Evolutionary conservation across 2,329 filamentous ascomycete species (phyloP).

Genomic region (Zarea fungicola): DNA sequence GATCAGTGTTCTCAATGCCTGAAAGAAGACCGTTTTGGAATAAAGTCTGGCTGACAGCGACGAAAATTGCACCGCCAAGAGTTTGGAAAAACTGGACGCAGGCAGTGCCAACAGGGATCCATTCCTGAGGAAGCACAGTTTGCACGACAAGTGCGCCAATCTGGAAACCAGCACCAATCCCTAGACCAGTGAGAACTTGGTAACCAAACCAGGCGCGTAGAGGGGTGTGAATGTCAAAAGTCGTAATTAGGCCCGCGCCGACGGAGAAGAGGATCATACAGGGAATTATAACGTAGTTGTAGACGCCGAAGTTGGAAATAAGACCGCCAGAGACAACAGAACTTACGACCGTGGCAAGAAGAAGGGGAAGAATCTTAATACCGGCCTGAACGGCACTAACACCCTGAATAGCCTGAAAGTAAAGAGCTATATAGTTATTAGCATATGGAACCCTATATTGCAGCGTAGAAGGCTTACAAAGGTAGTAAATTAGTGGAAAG

Average conservation of each 20-base stretch:
- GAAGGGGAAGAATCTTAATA: constrained; percentile 14
- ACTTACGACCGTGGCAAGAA: neutral
- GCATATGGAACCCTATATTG: too few relatives aligned
- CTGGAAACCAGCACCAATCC: constrained; percentile 37
- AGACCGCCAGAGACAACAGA: constrained; percentile 19
- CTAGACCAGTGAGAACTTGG: constrained; percentile 37
- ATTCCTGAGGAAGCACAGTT: constrained; percentile 32
- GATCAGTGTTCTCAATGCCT: too few relatives aligned
- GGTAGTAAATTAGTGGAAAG: constrained; percentile 18
- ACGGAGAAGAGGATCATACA: constrained; percentile 25
- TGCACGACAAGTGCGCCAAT: constrained; percentile 37
- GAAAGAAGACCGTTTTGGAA: constrained; percentile 36
- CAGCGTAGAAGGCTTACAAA: too few relatives aligned
- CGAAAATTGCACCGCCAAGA: constrained; percentile 40
- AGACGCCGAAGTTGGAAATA: constrained; percentile 33
- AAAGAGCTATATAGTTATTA: constrained; percentile 33
- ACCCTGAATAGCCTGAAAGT: constrained; percentile 35
- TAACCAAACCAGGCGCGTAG: constrained; percentile 37
- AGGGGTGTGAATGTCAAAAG: constrained; percentile 28
- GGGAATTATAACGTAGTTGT: constrained; percentile 33
- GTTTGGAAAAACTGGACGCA: constrained; percentile 40
- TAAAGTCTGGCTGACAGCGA: constrained; percentile 39
- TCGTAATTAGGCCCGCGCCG: constrained; percentile 34
- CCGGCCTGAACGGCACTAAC: constrained; percentile 25
- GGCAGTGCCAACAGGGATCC: constrained; percentile 38